These are phyloP conservation scores for Sclerotinia sclerotiorum DNA, from an alignment of 2,329 filamentous ascomycete species.

Conservation along the genomic window DNA sequence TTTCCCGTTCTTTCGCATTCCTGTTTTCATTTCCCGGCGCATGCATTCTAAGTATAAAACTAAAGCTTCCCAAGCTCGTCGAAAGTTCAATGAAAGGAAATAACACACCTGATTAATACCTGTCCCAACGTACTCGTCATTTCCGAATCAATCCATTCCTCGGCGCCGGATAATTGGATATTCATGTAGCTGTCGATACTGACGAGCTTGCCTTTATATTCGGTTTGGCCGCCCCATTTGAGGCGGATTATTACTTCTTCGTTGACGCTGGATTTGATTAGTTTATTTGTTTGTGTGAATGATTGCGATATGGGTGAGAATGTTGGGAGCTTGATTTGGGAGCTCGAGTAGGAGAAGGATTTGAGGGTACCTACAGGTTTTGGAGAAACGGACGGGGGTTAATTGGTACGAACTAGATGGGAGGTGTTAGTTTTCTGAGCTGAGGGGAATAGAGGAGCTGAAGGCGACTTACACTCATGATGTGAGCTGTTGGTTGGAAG, in stretches of 20 bases:
- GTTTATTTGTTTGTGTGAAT: background rate
- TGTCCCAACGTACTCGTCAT: slow-evolving; percentile 82
- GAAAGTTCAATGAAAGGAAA: background rate
- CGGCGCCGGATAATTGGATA: slow-evolving; percentile 84
- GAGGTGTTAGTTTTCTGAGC: slow-evolving; percentile 32
- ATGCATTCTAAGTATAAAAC: background rate
- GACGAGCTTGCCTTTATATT: slow-evolving; percentile 92
- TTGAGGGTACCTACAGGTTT: slow-evolving; percentile 64
- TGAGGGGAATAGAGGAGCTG: background rate
- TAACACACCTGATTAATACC: slow-evolving; percentile 78
- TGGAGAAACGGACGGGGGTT: slow-evolving; percentile 98
- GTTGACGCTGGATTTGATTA: slow-evolving; percentile 64
- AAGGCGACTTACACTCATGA: slow-evolving; percentile 43
- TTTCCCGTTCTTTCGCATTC: background rate
- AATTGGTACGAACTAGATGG: slow-evolving; percentile 76
- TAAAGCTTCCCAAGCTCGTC: background rate
- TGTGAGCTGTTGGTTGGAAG: slow-evolving; percentile 19
- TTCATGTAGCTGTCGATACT: slow-evolving; percentile 99
- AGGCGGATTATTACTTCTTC: slow-evolving; percentile 87
- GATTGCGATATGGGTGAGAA: background rate
- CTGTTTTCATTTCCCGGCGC: background rate
- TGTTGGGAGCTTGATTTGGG: background rate
- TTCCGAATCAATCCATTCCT: slow-evolving; percentile 90
- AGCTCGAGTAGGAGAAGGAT: slow-evolving; percentile 21
- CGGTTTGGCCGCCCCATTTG: slow-evolving; percentile 90